A percentile compares a stretch with the other conserved stretches of the same genome.
phyloP scores from a whole-genome alignment of 306 rosid species.

The Hippophae rhamnoides region DNA sequence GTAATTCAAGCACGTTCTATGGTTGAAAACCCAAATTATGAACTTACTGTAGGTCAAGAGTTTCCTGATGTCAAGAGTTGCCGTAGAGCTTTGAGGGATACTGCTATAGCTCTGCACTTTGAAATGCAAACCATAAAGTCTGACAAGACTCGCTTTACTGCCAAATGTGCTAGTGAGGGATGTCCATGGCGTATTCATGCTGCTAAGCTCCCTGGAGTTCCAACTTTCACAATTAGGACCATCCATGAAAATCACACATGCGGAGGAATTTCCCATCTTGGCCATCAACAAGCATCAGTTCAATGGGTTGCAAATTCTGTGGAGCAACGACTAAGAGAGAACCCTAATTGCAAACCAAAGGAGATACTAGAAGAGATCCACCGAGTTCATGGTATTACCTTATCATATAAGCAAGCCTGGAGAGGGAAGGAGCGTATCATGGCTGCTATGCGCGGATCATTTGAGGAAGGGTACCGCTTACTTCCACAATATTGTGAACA shows the following conservation, averaged over 20 bases:
- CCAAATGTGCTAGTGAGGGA: conserved; percentile 78
- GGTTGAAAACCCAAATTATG: conserved; percentile 39
- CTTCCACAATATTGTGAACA: conserved; percentile 87
- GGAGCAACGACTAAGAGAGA: conserved; percentile 68
- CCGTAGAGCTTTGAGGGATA: conserved; percentile 74
- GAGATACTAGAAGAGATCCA: conserved; percentile 90
- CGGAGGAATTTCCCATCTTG: conserved; percentile 79
- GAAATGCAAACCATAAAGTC: conserved; percentile 87
- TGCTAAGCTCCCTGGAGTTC: conserved; percentile 89
- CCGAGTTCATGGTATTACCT: conserved; percentile 73
- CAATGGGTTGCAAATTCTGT: conserved; percentile 90
- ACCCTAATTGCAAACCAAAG: conserved; percentile 81
- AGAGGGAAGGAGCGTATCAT: conserved; percentile 91
- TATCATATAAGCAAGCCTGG: conserved; percentile 89
- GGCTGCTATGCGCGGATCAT: conserved; percentile 93
- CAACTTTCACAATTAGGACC: conserved; percentile 80
- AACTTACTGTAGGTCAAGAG: conserved; percentile 69
- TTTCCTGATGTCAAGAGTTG: conserved; percentile 89
- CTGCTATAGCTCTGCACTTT: conserved; percentile 78
- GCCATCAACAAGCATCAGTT: conserved; percentile 90
- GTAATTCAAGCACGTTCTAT: conserved; percentile 63
- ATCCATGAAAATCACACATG: conserved; percentile 62
- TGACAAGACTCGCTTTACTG: conserved; percentile 84
- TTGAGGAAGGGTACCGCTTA: conserved; percentile 81
- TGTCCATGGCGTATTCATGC: conserved; percentile 96